A percentile compares a stretch with the other conserved stretches of the same genome.
Conservation (phyloP, 805 yeast genomes). For the Saturnispora serradocipensis region DNA sequence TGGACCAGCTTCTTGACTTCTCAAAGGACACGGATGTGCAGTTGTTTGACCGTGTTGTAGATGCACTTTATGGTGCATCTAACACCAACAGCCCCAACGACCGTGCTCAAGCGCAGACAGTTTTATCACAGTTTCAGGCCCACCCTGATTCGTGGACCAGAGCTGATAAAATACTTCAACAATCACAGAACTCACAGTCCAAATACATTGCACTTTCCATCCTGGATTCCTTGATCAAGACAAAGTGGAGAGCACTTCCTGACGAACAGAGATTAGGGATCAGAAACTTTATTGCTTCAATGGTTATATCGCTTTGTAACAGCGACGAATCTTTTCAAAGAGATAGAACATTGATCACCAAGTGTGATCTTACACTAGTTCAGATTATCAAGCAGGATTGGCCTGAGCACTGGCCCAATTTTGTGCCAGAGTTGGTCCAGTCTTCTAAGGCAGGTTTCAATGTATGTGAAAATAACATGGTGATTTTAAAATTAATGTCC, state of each 20-base stretch:
- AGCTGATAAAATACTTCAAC: slow-evolving; percentile 80
- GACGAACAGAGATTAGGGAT: slow-evolving; percentile 85
- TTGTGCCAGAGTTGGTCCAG: slow-evolving; percentile 84
- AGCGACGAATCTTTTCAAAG: slow-evolving; percentile 61
- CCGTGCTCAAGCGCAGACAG: slow-evolving; percentile 61
- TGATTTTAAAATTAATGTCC: slow-evolving; percentile 73
- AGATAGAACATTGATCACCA: slow-evolving; percentile 79
- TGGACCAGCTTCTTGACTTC: slow-evolving; percentile 88
- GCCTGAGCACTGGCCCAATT: slow-evolving; percentile 98
- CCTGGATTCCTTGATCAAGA: slow-evolving; percentile 79
- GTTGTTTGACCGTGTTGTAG: slow-evolving; percentile 76
- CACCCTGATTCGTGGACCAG: slow-evolving; percentile 94
- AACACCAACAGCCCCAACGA: slow-evolving; percentile 37
- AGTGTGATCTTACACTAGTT: slow-evolving; percentile 88
- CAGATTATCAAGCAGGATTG: slow-evolving; percentile 95
- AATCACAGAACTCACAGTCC: slow-evolving; percentile 71
- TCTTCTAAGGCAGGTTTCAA: slow-evolving; percentile 79
- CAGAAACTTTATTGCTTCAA: slow-evolving; percentile 84
- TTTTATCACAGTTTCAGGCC: slow-evolving; percentile 77
- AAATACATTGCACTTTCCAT: slow-evolving; percentile 89
- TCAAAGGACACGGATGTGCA: slow-evolving; percentile 72
- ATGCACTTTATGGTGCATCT: slow-evolving; percentile 66
- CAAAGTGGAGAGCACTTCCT: slow-evolving; percentile 91
- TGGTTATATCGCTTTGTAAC: slow-evolving; percentile 87
- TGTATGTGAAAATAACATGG: slow-evolving; percentile 97